These are phyloP conservation scores for Tetrapyrgos nigripes DNA, from an alignment of 1,284 basidiomycete genomes.

Conservation along the genomic window DNA sequence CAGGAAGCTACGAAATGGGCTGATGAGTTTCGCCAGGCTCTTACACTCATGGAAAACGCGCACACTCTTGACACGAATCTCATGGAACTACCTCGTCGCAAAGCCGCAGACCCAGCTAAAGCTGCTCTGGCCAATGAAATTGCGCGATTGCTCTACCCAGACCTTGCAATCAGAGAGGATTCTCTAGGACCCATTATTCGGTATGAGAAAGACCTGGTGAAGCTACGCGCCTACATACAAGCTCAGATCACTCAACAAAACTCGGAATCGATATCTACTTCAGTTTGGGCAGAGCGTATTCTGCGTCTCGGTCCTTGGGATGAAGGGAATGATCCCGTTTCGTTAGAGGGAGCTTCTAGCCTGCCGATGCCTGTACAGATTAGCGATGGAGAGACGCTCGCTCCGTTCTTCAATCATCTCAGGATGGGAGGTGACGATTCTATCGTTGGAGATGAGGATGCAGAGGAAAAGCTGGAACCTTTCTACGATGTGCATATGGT, in stretches of 20 bases:
- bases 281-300: slow-evolving; percentile 1
- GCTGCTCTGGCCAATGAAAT: slow-evolving; percentile 2
- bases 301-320: slow-evolving; percentile 9
- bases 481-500: slow-evolving; percentile 23
- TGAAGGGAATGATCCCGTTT: slow-evolving; percentile 19
- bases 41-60: slow-evolving; percentile 1
- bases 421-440: slow-evolving; percentile 3
- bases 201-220: slow-evolving; percentile 11
- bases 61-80: not conserved
- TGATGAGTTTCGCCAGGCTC: not conserved
- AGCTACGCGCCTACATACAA: slow-evolving; percentile 5
- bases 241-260: not conserved
- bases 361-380: slow-evolving; percentile 25
- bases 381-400: slow-evolving; percentile 19
- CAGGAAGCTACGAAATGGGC: slow-evolving; percentile 1
- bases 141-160: slow-evolving; percentile 1
- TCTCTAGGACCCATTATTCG: slow-evolving; percentile 6
- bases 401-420: slow-evolving; percentile 16
- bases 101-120: slow-evolving; percentile 7
- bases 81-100: slow-evolving; percentile 6
- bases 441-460: slow-evolving; percentile 7
- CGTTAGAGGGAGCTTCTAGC: slow-evolving; percentile 19
- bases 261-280: not conserved
- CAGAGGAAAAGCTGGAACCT: slow-evolving; percentile 13
- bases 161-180: not conserved